A percentile compares a stretch with the other conserved stretches of the same genome.
phyloP scores from a whole-genome alignment of 2,329 filamentous ascomycete genomes.

The Aspergillus ustus region DNA sequence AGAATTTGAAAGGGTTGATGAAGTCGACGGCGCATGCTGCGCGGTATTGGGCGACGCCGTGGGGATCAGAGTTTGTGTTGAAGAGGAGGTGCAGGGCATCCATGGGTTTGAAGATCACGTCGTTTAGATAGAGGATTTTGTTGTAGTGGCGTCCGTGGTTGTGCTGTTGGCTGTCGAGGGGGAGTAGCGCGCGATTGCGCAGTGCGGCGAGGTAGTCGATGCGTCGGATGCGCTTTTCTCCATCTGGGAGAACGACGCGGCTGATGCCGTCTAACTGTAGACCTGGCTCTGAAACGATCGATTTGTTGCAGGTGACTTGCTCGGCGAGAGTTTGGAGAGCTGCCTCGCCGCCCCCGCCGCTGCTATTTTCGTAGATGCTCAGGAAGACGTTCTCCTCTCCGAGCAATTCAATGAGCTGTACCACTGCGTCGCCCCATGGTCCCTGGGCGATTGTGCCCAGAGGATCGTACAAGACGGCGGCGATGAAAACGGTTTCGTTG shows the following conservation, averaged over 20 bases:
- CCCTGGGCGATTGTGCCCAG: slow-evolving; percentile 64
- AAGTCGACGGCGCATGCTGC: slow-evolving; percentile 78
- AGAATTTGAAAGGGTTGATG: slow-evolving; percentile 73
- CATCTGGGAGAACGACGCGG: slow-evolving; percentile 65
- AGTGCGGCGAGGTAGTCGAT: slow-evolving; percentile 74
- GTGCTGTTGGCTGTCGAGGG: no score
- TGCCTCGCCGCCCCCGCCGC: slow-evolving; percentile 59
- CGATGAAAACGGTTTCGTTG: slow-evolving; percentile 74
- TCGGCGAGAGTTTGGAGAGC: slow-evolving; percentile 60
- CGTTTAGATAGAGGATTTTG: slow-evolving; percentile 67
- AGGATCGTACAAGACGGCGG: slow-evolving; percentile 70
- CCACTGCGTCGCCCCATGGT: slow-evolving; percentile 65
- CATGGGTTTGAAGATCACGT: slow-evolving; percentile 65
- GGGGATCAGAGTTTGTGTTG: slow-evolving; percentile 58
- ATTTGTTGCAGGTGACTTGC: slow-evolving; percentile 54
- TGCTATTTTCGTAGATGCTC: slow-evolving; percentile 75
- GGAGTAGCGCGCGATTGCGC: slow-evolving; percentile 70
- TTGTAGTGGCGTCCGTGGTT: no score
- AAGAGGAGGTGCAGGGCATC: slow-evolving; percentile 66
- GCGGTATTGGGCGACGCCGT: slow-evolving; percentile 64
- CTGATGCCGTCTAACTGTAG: slow-evolving; percentile 62
- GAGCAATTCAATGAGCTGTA: slow-evolving; percentile 67
- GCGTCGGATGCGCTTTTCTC: slow-evolving; percentile 67
- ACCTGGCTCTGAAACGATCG: slow-evolving; percentile 64
- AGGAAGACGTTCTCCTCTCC: slow-evolving; percentile 71